Evolutionary conservation across 2,329 filamentous ascomycete genomes (phyloP).

Genomic region (Pseudopithomyces chartarum): DNA sequence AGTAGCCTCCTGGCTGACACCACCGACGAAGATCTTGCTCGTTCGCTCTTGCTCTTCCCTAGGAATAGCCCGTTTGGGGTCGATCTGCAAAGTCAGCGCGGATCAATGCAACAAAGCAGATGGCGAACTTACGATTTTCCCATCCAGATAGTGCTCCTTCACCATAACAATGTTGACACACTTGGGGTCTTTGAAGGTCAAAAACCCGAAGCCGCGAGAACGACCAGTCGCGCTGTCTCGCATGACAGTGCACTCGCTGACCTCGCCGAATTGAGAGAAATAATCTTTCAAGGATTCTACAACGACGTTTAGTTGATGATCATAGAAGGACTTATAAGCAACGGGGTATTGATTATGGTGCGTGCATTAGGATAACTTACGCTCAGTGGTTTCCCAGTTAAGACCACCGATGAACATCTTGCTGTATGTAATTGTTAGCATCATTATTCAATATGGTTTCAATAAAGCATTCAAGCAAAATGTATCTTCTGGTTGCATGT

Average conservation of each 20-base stretch:
- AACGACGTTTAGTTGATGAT: constrained; percentile 5
- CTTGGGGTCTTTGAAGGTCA: constrained; percentile 97
- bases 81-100: constrained; percentile 68
- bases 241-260: constrained; percentile 99
- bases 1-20: constrained; percentile 95
- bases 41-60: constrained; percentile 98
- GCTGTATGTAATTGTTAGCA: constrained; percentile 55
- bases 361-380: constrained; percentile 57
- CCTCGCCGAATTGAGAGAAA: constrained; percentile 97
- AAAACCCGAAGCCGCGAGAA: constrained; percentile 93
- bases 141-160: constrained; percentile 97
- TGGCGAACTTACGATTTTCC: constrained; percentile 83
- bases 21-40: constrained; percentile 97
- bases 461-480: neutral
- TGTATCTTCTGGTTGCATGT: neutral
- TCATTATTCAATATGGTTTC: neutral
- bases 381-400: constrained; percentile 98
- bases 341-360: neutral
- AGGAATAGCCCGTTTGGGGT: constrained; percentile 95
- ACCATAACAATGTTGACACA: constrained; percentile 99
- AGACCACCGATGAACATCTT: constrained; percentile 99
- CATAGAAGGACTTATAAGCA: neutral
- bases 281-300: constrained; percentile 95
- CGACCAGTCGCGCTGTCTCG: constrained; percentile 90
- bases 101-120: neutral